A percentile compares a stretch with the other conserved stretches of the same genome.
Evolutionary conservation across 495 filamentous ascomycete genomes (phyloP).

Genomic region (Daldinia bambusicola): DNA sequence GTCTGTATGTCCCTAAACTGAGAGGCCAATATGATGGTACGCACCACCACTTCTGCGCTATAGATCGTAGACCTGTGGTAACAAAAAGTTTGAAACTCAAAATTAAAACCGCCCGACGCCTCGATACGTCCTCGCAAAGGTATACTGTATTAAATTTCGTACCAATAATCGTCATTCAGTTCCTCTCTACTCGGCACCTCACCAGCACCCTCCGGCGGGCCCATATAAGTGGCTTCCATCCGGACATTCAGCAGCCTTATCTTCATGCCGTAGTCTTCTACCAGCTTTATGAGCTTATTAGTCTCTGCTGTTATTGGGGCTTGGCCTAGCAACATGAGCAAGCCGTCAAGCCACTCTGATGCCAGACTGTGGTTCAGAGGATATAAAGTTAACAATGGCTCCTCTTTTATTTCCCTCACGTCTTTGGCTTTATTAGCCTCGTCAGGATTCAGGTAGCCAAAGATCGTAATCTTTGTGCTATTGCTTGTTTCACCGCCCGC

Average conservation of each 20-base stretch:
- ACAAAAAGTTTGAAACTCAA: conserved; percentile 8
- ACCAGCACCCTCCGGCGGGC: conserved; percentile 60
- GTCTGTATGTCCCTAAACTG: conserved; percentile 29
- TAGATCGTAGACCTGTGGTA: conserved; percentile 12
- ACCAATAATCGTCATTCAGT: conserved; percentile 76
- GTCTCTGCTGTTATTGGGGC: conserved; percentile 97
- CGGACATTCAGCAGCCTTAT: conserved; percentile 92
- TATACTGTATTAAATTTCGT: conserved; percentile 61
- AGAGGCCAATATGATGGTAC: conserved; percentile 19
- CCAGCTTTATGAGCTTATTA: conserved; percentile 82
- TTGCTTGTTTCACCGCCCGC: conserved; percentile 57
- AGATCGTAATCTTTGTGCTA: conserved; percentile 90
- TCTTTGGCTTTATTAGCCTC: conserved; percentile 48
- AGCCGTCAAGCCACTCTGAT: conserved; percentile 95
- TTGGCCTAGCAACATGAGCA: conserved; percentile 95
- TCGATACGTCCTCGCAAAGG: neutral
- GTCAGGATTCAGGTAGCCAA: conserved; percentile 68
- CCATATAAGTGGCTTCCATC: conserved; percentile 76
- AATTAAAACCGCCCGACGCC: neutral
- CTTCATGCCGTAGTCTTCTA: conserved; percentile 90
- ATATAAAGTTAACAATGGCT: conserved; percentile 80
- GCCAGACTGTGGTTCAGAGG: conserved; percentile 84
- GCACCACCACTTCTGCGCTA: conserved; percentile 4
- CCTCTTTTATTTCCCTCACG: conserved; percentile 55
- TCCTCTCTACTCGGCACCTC: conserved; percentile 69